A percentile compares a stretch with the other conserved stretches of the same genome.
Conservation (phyloP, 2,329 filamentous ascomycete species). For the Monilinia aucupariae region DNA sequence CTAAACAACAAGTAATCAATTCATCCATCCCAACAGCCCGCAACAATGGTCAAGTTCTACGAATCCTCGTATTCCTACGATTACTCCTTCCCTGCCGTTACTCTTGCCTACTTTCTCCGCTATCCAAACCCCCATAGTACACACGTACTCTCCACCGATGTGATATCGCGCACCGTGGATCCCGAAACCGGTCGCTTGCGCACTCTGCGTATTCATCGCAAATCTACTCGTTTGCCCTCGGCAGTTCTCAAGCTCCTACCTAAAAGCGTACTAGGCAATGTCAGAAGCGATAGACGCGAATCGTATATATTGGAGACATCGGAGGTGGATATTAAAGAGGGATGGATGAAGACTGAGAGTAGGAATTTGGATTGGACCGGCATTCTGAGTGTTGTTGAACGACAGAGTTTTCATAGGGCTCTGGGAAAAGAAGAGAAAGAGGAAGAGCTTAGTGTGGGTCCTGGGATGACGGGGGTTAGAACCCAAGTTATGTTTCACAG, state of each 20-base stretch:
- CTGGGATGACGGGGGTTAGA: slow-evolving; percentile 56
- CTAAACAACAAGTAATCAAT: neutral
- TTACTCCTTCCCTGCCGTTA: slow-evolving; percentile 79
- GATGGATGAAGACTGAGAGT: slow-evolving; percentile 78
- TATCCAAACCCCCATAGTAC: slow-evolving; percentile 82
- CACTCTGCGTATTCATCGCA: slow-evolving; percentile 74
- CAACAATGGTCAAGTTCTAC: slow-evolving; percentile 37
- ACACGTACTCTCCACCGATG: slow-evolving; percentile 79
- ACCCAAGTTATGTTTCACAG: slow-evolving; percentile 72
- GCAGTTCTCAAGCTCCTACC: slow-evolving; percentile 73
- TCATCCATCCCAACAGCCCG: neutral
- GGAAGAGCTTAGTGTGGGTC: slow-evolving; percentile 28
- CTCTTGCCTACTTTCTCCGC: slow-evolving; percentile 82
- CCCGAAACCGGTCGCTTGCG: slow-evolving; percentile 67
- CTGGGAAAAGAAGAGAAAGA: slow-evolving; percentile 23
- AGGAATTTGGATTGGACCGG: slow-evolving; percentile 78
- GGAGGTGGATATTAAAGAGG: slow-evolving; percentile 71
- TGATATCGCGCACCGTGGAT: slow-evolving; percentile 69
- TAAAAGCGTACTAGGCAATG: slow-evolving; percentile 46
- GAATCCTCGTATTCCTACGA: slow-evolving; percentile 65
- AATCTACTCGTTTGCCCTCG: slow-evolving; percentile 71
- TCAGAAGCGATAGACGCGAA: slow-evolving; percentile 59
- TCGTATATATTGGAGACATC: slow-evolving; percentile 77
- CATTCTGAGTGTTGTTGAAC: slow-evolving; percentile 71
- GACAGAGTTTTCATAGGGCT: slow-evolving; percentile 56